A percentile compares a stretch with the other conserved stretches of the same genome.
Evolutionary conservation across 345 rosid species (phyloP).

Genomic region (Gossypioides kirkii): DNA sequence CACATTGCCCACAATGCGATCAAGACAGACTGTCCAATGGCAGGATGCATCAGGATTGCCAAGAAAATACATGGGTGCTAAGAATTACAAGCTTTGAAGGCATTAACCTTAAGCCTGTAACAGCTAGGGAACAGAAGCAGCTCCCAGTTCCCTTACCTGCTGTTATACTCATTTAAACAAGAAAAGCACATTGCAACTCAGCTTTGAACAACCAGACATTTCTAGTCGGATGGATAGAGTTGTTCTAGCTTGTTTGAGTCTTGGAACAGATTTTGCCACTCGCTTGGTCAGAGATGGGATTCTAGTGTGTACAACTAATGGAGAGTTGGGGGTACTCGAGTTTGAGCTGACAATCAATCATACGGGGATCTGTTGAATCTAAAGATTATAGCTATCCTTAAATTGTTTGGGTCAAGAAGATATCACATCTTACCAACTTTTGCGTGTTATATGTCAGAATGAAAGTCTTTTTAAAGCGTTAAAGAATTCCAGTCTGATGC

Average conservation of each 20-base stretch:
- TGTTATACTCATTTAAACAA: not conserved
- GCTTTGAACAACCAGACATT: not conserved
- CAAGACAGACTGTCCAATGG: constrained; percentile 27
- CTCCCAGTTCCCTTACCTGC: constrained; percentile 16
- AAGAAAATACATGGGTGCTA: not conserved
- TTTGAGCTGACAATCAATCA: not conserved
- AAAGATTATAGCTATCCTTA: not conserved
- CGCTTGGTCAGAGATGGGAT: not conserved
- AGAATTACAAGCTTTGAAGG: not conserved
- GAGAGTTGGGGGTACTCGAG: not conserved
- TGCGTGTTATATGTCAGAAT: not conserved
- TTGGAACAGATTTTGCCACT: not conserved
- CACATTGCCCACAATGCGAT: constrained; percentile 64
- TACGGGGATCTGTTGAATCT: not conserved
- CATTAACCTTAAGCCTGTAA: not conserved
- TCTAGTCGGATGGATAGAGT: not conserved
- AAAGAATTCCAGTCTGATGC: not conserved
- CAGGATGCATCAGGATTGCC: constrained; percentile 5
- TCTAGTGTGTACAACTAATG: not conserved
- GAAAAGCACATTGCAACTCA: not conserved
- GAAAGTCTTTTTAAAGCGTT: not conserved
- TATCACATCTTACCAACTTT: not conserved
- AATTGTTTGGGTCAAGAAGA: too few species aligned
- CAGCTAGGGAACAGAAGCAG: not conserved
- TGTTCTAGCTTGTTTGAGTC: not conserved